Conservation (phyloP, 805 yeast genomes). For the Wickerhamomyces ciferrii region DNA sequence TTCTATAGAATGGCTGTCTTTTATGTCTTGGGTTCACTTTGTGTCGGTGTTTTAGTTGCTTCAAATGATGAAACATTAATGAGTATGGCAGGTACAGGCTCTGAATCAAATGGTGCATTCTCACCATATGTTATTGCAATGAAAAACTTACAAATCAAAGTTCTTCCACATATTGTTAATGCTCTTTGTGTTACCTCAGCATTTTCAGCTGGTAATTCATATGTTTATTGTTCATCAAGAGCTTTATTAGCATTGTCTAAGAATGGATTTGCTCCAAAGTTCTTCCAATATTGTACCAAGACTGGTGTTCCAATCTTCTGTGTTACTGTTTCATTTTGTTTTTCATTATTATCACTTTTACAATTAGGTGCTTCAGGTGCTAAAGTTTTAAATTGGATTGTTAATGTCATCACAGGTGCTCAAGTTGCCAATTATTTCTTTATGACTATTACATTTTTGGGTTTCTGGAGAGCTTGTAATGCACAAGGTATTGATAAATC, state of each 20-base stretch:
- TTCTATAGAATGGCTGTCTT: conserved; percentile 58
- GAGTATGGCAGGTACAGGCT: conserved; percentile 30
- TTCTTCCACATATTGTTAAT: conserved; percentile 41
- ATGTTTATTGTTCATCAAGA: conserved; percentile 48
- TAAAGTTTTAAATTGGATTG: conserved; percentile 60
- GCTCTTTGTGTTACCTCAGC: conserved; percentile 48
- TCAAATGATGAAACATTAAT: conserved; percentile 50
- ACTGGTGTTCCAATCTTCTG: conserved; percentile 68
- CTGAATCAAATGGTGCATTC: conserved; percentile 39
- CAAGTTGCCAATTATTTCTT: conserved; percentile 53
- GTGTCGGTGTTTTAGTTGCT: conserved; percentile 63
- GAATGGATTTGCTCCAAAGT: conserved; percentile 52
- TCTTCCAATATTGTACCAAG: conserved; percentile 51
- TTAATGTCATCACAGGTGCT: conserved; percentile 60
- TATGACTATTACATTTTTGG: conserved; percentile 50
- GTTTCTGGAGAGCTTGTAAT: conserved; percentile 51
- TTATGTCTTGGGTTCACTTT: conserved; percentile 63
- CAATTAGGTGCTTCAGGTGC: conserved; percentile 52
- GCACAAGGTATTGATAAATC: conserved; percentile 38
- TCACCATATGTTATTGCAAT: conserved; percentile 52
- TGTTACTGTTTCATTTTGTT: conserved; percentile 42
- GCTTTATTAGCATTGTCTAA: conserved; percentile 46
- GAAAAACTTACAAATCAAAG: conserved; percentile 43
- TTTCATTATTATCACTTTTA: conserved; percentile 56
- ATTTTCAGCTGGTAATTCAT: conserved; percentile 44